Conservation (phyloP, 345 rosid genomes). For the Eucalyptus leucophloia region DNA sequence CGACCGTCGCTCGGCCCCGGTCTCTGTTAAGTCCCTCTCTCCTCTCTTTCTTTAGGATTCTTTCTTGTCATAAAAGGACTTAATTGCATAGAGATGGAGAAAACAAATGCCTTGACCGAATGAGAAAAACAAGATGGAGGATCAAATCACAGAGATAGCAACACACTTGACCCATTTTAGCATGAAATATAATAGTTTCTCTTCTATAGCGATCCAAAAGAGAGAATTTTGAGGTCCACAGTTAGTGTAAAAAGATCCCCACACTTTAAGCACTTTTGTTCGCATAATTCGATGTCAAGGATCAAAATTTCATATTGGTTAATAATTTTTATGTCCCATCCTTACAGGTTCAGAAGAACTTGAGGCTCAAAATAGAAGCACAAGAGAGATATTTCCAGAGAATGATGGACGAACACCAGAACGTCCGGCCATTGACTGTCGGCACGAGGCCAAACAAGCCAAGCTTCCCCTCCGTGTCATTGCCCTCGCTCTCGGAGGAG, state of each 20-base stretch:
- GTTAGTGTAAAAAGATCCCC: not conserved
- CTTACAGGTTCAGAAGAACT: slow-evolving; percentile 29
- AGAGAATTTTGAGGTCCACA: not conserved
- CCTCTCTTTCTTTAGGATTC: not conserved
- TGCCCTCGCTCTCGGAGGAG: not conserved
- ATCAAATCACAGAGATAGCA: not conserved
- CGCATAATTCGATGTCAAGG: not conserved
- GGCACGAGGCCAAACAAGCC: not conserved
- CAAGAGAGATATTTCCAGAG: slow-evolving; percentile 41
- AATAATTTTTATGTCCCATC: not conserved
- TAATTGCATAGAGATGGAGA: not conserved
- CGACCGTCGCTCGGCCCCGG: not conserved
- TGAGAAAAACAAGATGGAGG: not conserved
- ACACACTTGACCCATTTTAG: not conserved
- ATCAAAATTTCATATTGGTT: not conserved
- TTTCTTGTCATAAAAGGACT: not conserved
- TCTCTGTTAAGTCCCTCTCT: not conserved
- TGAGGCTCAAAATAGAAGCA: slow-evolving; percentile 45
- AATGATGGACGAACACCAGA: slow-evolving; percentile 12
- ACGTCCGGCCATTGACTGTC: not conserved
- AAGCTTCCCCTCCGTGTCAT: not conserved
- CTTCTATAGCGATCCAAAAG: not conserved
- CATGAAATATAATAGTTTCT: not conserved
- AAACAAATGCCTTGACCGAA: not conserved
- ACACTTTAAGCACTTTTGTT: not conserved